A percentile compares a stretch with the other conserved stretches of the same genome.
Conservation (phyloP, 2,329 filamentous ascomycete genomes). For the Paecilomyces sp. region DNA sequence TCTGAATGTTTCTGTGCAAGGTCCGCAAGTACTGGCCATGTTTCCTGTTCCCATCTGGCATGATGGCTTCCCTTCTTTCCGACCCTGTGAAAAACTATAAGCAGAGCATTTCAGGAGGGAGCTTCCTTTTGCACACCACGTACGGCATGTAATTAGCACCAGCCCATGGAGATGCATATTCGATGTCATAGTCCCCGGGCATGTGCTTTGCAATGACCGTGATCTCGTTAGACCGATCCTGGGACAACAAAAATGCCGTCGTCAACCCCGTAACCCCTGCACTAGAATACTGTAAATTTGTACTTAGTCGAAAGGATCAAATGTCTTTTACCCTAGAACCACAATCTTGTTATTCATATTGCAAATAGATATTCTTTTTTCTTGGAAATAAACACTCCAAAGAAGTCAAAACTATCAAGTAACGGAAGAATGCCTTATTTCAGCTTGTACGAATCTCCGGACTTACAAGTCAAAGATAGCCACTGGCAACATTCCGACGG, state of each 20-base stretch:
- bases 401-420: no score
- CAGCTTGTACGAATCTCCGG: no score
- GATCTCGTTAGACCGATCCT: conserved; percentile 49
- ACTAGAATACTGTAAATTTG: no score
- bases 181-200: conserved; percentile 86
- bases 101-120: not conserved
- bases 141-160: conserved; percentile 74
- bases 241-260: conserved; percentile 55
- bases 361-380: no score
- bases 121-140: no score
- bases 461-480: no score
- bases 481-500: no score
- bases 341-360: no score
- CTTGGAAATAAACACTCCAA: no score
- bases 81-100: conserved; percentile 19
- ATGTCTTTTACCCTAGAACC: no score
- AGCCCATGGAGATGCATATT: conserved; percentile 86
- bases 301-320: no score
- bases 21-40: conserved; percentile 57
- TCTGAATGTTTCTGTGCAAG: conserved; percentile 62
- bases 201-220: conserved; percentile 80
- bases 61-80: conserved; percentile 30
- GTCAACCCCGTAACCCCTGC: conserved; percentile 62
- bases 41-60: conserved; percentile 53
- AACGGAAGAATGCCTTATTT: no score